A percentile compares a stretch with the other conserved stretches of the same genome.
phyloP scores from a whole-genome alignment of 495 filamentous ascomycete species.

The Xylaria nigripes region DNA sequence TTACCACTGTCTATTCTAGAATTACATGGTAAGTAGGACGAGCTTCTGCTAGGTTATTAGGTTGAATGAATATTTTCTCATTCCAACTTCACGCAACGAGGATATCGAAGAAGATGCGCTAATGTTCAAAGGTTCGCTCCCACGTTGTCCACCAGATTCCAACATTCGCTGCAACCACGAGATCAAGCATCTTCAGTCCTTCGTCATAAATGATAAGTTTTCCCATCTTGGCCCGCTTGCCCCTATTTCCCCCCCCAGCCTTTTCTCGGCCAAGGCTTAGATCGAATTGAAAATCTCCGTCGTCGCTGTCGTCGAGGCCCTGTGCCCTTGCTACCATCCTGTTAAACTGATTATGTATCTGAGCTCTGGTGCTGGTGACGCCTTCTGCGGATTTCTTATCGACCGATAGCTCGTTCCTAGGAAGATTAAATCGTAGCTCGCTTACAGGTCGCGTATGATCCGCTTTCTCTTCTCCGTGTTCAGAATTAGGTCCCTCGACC shows the following conservation, averaged over 20 bases:
- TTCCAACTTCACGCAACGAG: neutral
- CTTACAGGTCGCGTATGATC: conserved; percentile 51
- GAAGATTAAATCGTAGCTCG: conserved; percentile 83
- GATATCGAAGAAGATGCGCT: neutral
- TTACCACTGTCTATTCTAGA: too few species aligned
- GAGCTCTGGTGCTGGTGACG: conserved; percentile 16
- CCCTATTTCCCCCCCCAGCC: conserved; percentile 71
- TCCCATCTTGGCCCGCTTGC: conserved; percentile 83
- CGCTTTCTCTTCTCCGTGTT: conserved; percentile 8
- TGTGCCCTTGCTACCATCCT: conserved; percentile 25
- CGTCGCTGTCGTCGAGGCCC: conserved; percentile 26
- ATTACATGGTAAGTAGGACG: too few species aligned
- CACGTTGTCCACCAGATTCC: conserved; percentile 89
- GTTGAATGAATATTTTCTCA: too few species aligned
- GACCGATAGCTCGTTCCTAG: conserved; percentile 35
- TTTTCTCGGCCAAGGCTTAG: conserved; percentile 66
- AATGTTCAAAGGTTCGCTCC: conserved; percentile 39
- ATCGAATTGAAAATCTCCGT: conserved; percentile 43
- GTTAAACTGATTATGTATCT: conserved; percentile 33
- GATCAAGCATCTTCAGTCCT: conserved; percentile 89
- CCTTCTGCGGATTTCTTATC: conserved; percentile 21
- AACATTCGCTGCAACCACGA: conserved; percentile 85
- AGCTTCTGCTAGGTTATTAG: too few species aligned
- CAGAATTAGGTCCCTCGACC: conserved; percentile 28
- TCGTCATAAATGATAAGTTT: conserved; percentile 88